A percentile compares a stretch with the other conserved stretches of the same genome.
These are phyloP conservation scores for Myotisia sp. DNA, from an alignment of 2,329 filamentous ascomycete genomes.

Conservation along the genomic window DNA sequence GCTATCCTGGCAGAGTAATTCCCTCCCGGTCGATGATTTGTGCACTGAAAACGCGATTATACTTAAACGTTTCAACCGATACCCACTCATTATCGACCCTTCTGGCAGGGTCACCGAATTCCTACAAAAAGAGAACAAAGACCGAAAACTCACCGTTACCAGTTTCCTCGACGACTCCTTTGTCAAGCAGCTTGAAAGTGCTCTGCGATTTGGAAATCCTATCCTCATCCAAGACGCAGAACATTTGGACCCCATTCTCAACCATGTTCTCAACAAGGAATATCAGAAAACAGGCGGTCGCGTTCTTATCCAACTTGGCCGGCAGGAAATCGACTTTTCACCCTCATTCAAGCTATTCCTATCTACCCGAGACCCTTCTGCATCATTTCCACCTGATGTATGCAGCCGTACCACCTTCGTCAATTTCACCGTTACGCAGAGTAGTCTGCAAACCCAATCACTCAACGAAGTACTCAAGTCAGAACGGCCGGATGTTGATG, in stretches of 20 bases:
- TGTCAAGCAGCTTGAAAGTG: slow-evolving; percentile 93
- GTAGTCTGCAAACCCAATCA: slow-evolving; percentile 94
- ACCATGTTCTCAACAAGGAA: slow-evolving; percentile 97
- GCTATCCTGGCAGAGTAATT: slow-evolving; percentile 86
- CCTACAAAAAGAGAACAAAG: slow-evolving; percentile 84
- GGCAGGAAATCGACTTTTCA: slow-evolving; percentile 98
- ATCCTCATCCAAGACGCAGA: slow-evolving; percentile 98
- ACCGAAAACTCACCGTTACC: slow-evolving; percentile 84
- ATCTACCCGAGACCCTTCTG: slow-evolving; percentile 89
- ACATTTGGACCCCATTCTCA: slow-evolving; percentile 89
- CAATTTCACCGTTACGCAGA: slow-evolving; percentile 98
- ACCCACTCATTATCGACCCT: slow-evolving; percentile 95
- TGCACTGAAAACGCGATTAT: slow-evolving; percentile 98
- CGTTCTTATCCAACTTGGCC: slow-evolving; percentile 94
- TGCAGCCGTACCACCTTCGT: slow-evolving; percentile 98
- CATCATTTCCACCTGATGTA: slow-evolving; percentile 87
- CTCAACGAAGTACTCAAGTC: slow-evolving; percentile 96
- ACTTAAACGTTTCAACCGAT: slow-evolving; percentile 93
- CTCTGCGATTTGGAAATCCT: slow-evolving; percentile 90
- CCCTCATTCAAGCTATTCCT: slow-evolving; percentile 90
- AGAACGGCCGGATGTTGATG: slow-evolving; percentile 91
- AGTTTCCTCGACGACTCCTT: slow-evolving; percentile 98
- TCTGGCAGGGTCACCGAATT: slow-evolving; percentile 92
- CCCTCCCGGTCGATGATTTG: slow-evolving; percentile 84
- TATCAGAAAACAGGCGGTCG: slow-evolving; percentile 97